Base-by-base conservation (phyloP, 2,329 filamentous ascomycete genomes). In the Zymoseptoria ardabiliae region DNA sequence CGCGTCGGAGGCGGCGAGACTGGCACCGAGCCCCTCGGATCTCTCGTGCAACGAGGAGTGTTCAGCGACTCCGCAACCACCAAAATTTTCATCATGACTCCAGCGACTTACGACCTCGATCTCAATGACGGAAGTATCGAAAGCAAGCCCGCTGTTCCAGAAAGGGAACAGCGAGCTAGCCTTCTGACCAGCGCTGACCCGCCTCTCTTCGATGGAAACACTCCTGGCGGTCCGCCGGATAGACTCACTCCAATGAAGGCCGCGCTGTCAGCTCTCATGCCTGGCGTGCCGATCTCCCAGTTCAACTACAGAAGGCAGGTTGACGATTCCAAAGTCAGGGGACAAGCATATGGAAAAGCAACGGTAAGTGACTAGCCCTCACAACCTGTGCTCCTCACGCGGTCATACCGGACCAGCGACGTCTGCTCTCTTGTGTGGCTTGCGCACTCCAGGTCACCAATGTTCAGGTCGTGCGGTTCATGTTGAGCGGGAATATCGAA, bases 21-120 rank as follows among this genome's bases (percentile, higher is more conserved):
- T 21, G 51, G 28, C 17, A 53, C 51, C 19, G 51, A 53, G 9
- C 20, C 51, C 28, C 51, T 53, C 8, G 20, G 21, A 22, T n/a
- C 51, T 25, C 51, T 53, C 17, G 51, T 53, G n/a, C 51, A 53
- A 11, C 21, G 51, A 7, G 21, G 21, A 17, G 51, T 53, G 28
- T 53, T 53, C 51, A 21, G 51, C 28, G 51, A 53, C 22, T 21
- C 51, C 17, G 51, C 22, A 25, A 53, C 51, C 20, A 53, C 51
- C 13, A 53, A 53, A 21, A 53, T 53, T 7, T 53, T 53, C 51
- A 53, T 53, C 51, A 53, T 53, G 51, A 53, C 51, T 4, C 51
- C 51, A 28, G 51, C 51, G 22, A 53, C 21, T 13, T 25, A 25
- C 28, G 28, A 28, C 11, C 51, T 53, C 51, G 51, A 53, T 28